Evolutionary conservation across 2,329 filamentous ascomycete species (phyloP).

Genomic region (Colletotrichum salicis): DNA sequence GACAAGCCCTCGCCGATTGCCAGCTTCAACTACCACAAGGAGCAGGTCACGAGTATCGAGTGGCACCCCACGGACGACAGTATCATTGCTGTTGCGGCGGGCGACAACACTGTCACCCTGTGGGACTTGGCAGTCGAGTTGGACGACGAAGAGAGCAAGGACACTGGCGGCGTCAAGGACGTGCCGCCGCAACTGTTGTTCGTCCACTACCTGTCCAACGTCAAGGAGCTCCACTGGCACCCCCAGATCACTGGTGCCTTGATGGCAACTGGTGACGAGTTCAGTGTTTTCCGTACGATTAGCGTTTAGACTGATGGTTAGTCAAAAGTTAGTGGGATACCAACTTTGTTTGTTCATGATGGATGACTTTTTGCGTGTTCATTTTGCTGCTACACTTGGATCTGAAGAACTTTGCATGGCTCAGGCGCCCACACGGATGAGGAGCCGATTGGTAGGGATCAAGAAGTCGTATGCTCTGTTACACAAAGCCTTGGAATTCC

Average conservation of each 20-base stretch:
- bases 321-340: conserved; percentile 32
- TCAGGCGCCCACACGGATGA: not conserved
- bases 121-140: conserved; percentile 98
- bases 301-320: conserved; percentile 69
- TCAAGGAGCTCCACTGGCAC: conserved; percentile 98
- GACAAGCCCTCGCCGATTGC: conserved; percentile 84
- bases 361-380: conserved; percentile 2
- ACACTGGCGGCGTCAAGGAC: conserved; percentile 86
- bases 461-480: not conserved
- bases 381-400: conserved; percentile 1
- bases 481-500: not conserved
- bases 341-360: conserved; percentile 29
- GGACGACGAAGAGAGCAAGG: conserved; percentile 95
- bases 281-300: conserved; percentile 87
- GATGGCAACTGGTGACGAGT: conserved; percentile 90
- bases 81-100: conserved; percentile 90
- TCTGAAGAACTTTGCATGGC: not conserved
- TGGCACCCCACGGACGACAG: conserved; percentile 98
- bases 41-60: conserved; percentile 94
- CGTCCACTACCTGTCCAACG: conserved; percentile 94
- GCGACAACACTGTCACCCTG: conserved; percentile 91
- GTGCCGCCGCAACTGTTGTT: conserved; percentile 95
- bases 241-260: conserved; percentile 91
- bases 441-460: conserved; percentile 7
- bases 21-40: conserved; percentile 93